Evolutionary conservation across 1,284 basidiomycete genomes (phyloP), one percentile per base, ranked within the genome.

Genomic region (Ustilago hordei): DNA sequence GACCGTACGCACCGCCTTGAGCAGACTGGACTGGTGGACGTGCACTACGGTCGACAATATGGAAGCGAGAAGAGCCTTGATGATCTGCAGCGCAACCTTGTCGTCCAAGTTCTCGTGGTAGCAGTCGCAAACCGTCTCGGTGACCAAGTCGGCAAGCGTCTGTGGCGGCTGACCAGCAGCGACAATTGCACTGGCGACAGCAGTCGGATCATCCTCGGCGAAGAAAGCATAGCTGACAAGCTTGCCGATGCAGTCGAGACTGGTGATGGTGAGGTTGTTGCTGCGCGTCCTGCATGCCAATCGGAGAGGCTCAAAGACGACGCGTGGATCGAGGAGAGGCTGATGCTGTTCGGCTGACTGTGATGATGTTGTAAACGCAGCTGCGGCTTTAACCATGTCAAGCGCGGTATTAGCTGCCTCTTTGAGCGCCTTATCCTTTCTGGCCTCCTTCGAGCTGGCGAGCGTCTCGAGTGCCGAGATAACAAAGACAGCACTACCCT

Each of bases 1-100:
- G 38, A 84, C 83, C 7, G 84, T 86, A n/a, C 84, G 74, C 3
- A 86, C 83, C 34, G 95, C 81, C 58, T 84, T 84, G 45, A 86
- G 75, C 57, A 86, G 60, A 35, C 79, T 82, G 34, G 80, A 80
- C 69, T 86, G 85, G 52, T 85, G 84, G 11, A 84, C 84, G 36
- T 81, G 82, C 43, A 84, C 79, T 19, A 68, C 66, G 15, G 80
- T 82, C 4, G 83, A 84, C 3, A 86, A 66, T 28, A 86, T 83
- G 17, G 81, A 80, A 4, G 84, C 78, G 9, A 86, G 79, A 7
- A 86, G 77, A 9, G 85, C 85, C 76, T 86, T 86, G 76, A 86
- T 83, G 73, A 85, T 84, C 67, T 86, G 85, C 45, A 86, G 71
- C 4, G 75, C 74, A 3, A 85, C 66, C 41, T 78, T 79, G 64